phyloP scores from a whole-genome alignment of 352 stramenopile genomes.

The Plasmopara viticola region DNA sequence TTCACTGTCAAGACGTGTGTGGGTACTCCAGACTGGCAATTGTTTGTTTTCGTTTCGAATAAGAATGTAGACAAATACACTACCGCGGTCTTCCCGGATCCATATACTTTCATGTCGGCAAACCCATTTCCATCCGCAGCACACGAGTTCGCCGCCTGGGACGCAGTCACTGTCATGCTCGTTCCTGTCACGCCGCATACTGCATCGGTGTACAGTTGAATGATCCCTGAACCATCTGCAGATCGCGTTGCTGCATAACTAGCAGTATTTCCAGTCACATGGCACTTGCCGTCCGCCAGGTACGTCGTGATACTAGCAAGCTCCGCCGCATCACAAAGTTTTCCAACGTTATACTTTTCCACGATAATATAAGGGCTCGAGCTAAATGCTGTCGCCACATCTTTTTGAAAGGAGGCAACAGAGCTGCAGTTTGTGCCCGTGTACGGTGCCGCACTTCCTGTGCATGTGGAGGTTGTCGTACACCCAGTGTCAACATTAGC shows the following conservation, averaged over 20 bases:
- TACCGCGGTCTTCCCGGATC: neutral
- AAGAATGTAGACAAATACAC: neutral
- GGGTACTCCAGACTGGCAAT: constrained; percentile 2
- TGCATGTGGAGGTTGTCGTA: neutral
- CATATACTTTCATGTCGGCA: constrained; percentile 5
- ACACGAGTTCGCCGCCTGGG: constrained; percentile 7
- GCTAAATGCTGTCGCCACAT: constrained; percentile 1
- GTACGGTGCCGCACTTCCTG: neutral
- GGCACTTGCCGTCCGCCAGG: constrained; percentile 11
- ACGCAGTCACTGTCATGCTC: neutral
- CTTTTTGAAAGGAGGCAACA: neutral
- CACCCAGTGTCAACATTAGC: neutral
- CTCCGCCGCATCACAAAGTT: neutral
- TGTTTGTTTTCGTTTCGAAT: neutral
- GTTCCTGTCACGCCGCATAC: neutral
- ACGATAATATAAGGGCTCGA: constrained; percentile 3
- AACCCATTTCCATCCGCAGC: neutral
- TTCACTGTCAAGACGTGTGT: neutral
- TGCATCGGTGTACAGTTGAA: neutral
- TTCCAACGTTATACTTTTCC: constrained; percentile 1
- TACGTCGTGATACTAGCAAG: constrained; percentile 5
- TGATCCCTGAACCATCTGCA: neutral
- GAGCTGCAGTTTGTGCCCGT: neutral
- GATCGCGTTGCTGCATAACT: constrained; percentile 5
- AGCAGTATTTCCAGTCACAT: neutral